These are phyloP conservation scores for Meripilus lineatus DNA, from an alignment of 1,284 basidiomycete species.

Conservation along the genomic window DNA sequence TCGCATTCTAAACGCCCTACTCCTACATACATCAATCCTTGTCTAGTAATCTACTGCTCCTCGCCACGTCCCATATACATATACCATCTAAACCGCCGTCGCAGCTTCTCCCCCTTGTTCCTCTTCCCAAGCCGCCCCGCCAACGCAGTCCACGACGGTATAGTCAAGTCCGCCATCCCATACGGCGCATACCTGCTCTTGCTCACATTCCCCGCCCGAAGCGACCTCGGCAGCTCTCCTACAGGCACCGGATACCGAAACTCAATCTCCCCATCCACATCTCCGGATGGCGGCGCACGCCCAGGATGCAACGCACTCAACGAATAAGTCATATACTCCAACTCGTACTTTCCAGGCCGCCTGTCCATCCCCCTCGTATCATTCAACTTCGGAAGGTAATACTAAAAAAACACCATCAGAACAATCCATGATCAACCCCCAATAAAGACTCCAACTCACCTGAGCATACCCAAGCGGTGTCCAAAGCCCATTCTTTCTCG, in stretches of 20 bases:
- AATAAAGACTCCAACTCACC: constrained; percentile 35
- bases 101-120: constrained; percentile 54
- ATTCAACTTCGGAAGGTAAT: constrained; percentile 68
- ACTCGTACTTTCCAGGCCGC: constrained; percentile 58
- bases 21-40: background rate
- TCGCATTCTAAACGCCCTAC: background rate
- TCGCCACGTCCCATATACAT: constrained; percentile 61
- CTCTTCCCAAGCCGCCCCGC: constrained; percentile 58
- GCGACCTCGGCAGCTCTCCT: constrained; percentile 54
- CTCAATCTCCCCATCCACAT: constrained; percentile 19
- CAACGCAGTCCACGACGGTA: constrained; percentile 71
- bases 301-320: constrained; percentile 34
- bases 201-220: constrained; percentile 38
- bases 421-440: constrained; percentile 3
- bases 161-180: constrained; percentile 69
- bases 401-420: constrained; percentile 36
- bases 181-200: constrained; percentile 67
- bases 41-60: constrained; percentile 22
- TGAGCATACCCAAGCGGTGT: constrained; percentile 80
- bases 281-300: constrained; percentile 16
- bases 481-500: constrained; percentile 64
- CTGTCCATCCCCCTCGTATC: constrained; percentile 51
- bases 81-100: constrained; percentile 58
- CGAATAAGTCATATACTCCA: constrained; percentile 77
- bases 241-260: constrained; percentile 60